phyloP scores from a whole-genome alignment of 2,329 filamentous ascomycete species.

The Geoglossum cookeanum region DNA sequence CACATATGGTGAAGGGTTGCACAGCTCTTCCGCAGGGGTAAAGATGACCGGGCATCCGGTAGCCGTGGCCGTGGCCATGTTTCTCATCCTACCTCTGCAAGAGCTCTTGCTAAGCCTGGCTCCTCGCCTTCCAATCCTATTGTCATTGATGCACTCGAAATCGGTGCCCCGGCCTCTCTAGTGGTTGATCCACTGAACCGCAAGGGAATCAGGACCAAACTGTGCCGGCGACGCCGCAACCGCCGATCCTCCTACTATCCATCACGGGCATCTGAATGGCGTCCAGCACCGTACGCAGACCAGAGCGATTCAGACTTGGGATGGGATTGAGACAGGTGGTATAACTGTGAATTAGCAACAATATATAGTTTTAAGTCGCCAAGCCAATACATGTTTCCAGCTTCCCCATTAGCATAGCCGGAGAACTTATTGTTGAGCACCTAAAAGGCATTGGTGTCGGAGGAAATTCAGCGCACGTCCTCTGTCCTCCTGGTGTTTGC shows the following conservation, averaged over 20 bases:
- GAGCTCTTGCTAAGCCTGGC: background rate
- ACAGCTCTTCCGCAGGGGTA: background rate
- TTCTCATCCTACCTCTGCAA: background rate
- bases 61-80: background rate
- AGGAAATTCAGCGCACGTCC: background rate
- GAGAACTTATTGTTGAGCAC: too few relatives aligned
- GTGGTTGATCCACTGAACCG: background rate
- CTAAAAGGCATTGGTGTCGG: too few relatives aligned
- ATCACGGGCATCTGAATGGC: background rate
- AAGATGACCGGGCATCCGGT: background rate
- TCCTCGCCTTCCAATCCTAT: background rate
- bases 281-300: background rate
- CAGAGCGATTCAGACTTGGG: background rate
- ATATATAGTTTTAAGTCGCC: background rate
- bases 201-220: background rate
- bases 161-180: background rate
- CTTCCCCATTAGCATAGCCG: too few relatives aligned
- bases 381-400: too few relatives aligned
- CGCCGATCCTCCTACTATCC: background rate
- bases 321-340: background rate
- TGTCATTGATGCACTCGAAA: background rate
- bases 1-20: background rate
- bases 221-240: background rate
- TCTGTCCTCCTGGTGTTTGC: background rate
- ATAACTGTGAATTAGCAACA: background rate